Evolutionary conservation across 352 stramenopile species (phyloP).

Genomic region (Stramenopiles sp.): DNA sequence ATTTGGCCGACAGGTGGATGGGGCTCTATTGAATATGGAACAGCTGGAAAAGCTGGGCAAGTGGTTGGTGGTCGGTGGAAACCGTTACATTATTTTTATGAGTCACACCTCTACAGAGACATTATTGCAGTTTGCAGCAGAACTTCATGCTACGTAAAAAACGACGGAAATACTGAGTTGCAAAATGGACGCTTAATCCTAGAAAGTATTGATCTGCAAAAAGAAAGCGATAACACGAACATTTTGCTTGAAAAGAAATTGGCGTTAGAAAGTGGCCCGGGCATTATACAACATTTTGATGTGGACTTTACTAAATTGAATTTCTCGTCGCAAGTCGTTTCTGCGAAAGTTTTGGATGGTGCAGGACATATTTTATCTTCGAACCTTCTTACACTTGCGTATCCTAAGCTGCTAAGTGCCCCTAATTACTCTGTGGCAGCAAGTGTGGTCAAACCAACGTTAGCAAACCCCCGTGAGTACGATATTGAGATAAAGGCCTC

Average conservation of each 20-base stretch:
- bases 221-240: not conserved
- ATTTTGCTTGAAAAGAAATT: not conserved
- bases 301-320: slow-evolving; percentile 3
- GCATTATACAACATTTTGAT: not conserved
- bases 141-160: not conserved
- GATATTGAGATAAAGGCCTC: not conserved
- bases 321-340: not conserved
- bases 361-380: not conserved
- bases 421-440: not conserved
- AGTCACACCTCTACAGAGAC: slow-evolving; percentile 25
- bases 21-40: slow-evolving; percentile 33
- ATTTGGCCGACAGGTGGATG: slow-evolving; percentile 38
- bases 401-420: not conserved
- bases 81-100: slow-evolving; percentile 26
- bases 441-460: not conserved
- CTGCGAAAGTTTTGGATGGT: not conserved
- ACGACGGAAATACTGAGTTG: not conserved
- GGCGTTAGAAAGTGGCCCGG: not conserved
- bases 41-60: slow-evolving; percentile 17
- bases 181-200: not conserved
- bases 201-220: not conserved
- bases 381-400: not conserved
- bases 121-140: slow-evolving; percentile 25
- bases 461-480: not conserved
- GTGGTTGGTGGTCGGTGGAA: slow-evolving; percentile 33